Evolutionary conservation across 208 protist genomes (phyloP).

Genomic region (Acanthamoeba royreba): DNA sequence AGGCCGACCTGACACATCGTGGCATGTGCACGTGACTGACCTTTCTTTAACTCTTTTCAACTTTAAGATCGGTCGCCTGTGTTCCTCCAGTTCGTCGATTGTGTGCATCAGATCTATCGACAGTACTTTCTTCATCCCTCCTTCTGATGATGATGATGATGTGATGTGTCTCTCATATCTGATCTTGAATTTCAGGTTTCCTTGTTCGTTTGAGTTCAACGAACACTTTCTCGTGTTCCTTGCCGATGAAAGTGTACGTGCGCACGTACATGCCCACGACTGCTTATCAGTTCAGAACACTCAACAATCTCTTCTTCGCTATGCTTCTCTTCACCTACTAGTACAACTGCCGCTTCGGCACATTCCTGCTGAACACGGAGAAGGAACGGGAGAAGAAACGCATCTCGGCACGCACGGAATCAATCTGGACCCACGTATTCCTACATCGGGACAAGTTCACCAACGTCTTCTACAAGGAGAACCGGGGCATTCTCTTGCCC

Average conservation of each 20-base stretch:
- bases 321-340: slow-evolving; percentile 79
- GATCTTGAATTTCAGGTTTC: too few relatives aligned
- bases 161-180: too few relatives aligned
- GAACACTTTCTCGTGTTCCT: slow-evolving; percentile 69
- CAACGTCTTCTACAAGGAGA: background rate
- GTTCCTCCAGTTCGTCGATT: slow-evolving; percentile 88
- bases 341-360: slow-evolving; percentile 77
- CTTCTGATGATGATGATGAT: too few relatives aligned
- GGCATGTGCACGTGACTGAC: too few relatives aligned
- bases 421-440: background rate
- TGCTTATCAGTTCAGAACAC: background rate
- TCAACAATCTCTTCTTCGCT: background rate
- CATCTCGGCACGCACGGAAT: background rate
- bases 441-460: background rate
- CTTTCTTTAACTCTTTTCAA: background rate
- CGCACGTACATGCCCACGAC: background rate
- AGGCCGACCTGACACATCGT: background rate
- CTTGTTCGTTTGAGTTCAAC: slow-evolving; percentile 88
- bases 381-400: background rate
- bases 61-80: slow-evolving; percentile 83
- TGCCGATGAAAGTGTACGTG: background rate
- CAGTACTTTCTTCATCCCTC: too few relatives aligned
- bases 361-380: background rate
- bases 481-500: background rate
- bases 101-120: slow-evolving; percentile 83